Evolutionary conservation across 768 basidiomycete species (phyloP).

Genomic region (Calvatia gigantea): DNA sequence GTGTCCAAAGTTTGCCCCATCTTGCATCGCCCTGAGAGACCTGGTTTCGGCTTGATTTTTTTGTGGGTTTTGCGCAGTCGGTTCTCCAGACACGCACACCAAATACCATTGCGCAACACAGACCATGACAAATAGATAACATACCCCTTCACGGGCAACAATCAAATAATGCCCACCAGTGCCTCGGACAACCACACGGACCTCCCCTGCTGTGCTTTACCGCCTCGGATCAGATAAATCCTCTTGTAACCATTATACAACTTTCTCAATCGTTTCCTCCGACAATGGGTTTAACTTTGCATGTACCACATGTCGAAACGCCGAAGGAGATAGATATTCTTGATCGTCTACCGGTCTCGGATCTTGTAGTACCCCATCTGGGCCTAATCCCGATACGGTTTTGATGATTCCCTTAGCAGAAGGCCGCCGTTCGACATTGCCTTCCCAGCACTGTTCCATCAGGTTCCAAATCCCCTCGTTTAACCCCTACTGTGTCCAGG

Average conservation of each 20-base stretch:
- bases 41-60: too few relatives aligned
- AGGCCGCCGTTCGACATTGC: background rate
- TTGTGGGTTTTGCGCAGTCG: background rate
- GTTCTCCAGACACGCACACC: background rate
- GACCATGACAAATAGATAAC: background rate
- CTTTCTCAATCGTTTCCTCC: slow-evolving; percentile 2
- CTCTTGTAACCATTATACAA: slow-evolving; percentile 5
- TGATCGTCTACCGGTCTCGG: background rate
- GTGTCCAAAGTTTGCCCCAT: background rate
- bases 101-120: background rate
- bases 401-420: background rate
- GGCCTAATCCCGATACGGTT: background rate
- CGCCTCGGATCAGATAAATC: background rate
- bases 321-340: slow-evolving; percentile 5
- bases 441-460: slow-evolving; percentile 13
- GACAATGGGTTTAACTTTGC: slow-evolving; percentile 7
- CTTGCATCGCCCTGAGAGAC: background rate
- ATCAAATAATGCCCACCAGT: too few relatives aligned
- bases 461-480: slow-evolving; percentile 11
- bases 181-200: too few relatives aligned
- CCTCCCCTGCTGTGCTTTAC: background rate
- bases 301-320: slow-evolving; percentile 4
- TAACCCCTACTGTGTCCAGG: background rate
- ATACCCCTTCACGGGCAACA: background rate
- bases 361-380: background rate